Base-by-base conservation (phyloP, 352 stramenopile species). In the Achlya hypogyna region DNA sequence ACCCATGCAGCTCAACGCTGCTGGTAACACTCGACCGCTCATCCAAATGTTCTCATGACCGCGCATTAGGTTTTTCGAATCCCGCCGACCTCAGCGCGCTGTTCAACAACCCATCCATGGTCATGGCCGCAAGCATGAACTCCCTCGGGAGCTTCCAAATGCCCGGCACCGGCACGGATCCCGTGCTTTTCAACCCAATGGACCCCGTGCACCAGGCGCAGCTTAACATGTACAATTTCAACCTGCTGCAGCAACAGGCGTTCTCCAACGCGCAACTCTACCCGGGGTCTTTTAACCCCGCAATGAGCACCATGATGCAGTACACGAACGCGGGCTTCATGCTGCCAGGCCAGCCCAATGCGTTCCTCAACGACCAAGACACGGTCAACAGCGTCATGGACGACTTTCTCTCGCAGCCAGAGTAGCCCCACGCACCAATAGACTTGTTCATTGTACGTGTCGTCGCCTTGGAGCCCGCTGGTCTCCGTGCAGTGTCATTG, bases 351-450 rank as follows among this genome's bases (percentile, higher is more conserved):
- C n/a, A n/a, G n/a, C 27, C 45, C 45, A 53, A 28, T 28, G 8
- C 20, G 5, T 8, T n/a, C 51, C 12, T 34, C 51, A 16, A 59
- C 23, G 54, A 64, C 35, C 32, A 52, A 23, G 54, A 64, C 54
- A 64, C 54, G 12, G 54, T 64, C 34, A 45, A 47, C 9, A 64
- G 25, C 54, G 54, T 64, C 54, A 52, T 64, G 54, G 38, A 64
- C 54, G 54, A 64, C 35, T 64, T 64, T 32, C 45, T 64, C n/a
- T 64, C 54, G 38, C 23, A 35, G 35, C 20, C 32, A 16, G 54
- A 64, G 25, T 64, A 52, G 38, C 20, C 9, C 16, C 23, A 58
- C 23, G 51, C 35, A 42, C 14, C 38, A 45, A 45, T 10, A 45
- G 12, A 10, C 2, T 45, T 6, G 6, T 45, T 18, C n/a, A 45